phyloP scores from a whole-genome alignment of 208 protist species.

The Wallacemonas sp. region DNA sequence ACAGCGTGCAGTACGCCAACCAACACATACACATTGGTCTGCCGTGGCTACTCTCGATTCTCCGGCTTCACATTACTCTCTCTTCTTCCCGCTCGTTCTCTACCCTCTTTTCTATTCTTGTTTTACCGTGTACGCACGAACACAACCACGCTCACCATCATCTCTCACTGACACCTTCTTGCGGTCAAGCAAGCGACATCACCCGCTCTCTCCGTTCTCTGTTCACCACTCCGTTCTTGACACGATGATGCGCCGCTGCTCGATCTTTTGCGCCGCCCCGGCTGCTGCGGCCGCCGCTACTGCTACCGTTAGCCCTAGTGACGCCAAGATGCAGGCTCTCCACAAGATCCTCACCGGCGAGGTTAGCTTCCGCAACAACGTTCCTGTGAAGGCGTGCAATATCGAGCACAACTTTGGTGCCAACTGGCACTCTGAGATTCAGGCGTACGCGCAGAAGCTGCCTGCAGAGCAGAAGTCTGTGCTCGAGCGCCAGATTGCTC shows the following conservation, averaged over 20 bases:
- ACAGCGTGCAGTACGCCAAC: too few species aligned
- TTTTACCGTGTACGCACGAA: too few species aligned
- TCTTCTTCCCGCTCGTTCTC: slow-evolving; percentile 11
- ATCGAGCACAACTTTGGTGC: slow-evolving; percentile 88
- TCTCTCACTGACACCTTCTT: too few species aligned
- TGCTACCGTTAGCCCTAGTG: slow-evolving; percentile 25
- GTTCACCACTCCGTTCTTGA: slow-evolving; percentile 3
- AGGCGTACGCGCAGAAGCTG: slow-evolving; percentile 69
- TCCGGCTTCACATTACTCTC: not conserved
- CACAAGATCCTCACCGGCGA: slow-evolving; percentile 89
- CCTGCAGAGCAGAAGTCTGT: slow-evolving; percentile 66
- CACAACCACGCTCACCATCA: too few species aligned
- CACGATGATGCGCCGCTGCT: slow-evolving; percentile 60
- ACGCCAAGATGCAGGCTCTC: slow-evolving; percentile 72
- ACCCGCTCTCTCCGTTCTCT: not conserved
- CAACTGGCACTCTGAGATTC: slow-evolving; percentile 68
- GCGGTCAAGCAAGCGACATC: too few species aligned
- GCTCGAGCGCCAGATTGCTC: slow-evolving; percentile 76
- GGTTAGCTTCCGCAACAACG: slow-evolving; percentile 82
- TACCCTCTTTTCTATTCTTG: slow-evolving; percentile 8
- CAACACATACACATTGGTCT: too few species aligned
- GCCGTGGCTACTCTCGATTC: not conserved
- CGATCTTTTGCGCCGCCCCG: slow-evolving; percentile 33
- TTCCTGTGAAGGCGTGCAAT: slow-evolving; percentile 83
- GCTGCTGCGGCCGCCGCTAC: slow-evolving; percentile 30